Base-by-base conservation (phyloP, 129 eudicot genomes). In the Artemisia tridentata region DNA sequence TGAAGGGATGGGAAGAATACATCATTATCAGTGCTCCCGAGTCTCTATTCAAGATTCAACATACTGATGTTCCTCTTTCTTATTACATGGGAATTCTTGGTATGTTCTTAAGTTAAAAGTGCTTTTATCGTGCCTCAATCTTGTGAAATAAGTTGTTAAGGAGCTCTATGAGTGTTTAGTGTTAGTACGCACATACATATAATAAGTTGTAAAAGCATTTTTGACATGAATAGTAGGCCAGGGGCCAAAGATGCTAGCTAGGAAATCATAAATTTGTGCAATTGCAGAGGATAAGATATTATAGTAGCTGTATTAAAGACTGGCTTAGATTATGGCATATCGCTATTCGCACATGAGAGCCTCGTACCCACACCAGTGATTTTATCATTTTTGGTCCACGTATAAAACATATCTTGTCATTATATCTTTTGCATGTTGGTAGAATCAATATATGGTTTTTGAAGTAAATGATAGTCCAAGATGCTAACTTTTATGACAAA, bases 81-180 rank as follows among this genome's bases (percentile, higher is more conserved):
- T 89, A 86, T 76, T 89, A 89, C 66, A 86, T 89, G 0, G 96
- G 96, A 68, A 75, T 89, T 63, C 88, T 89, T 75, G 96, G 96
- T 89, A 60, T 34, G 85, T 68, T 66, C 27, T 46, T 13, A 50
- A 48, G 45, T 72, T 71, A 0, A 50, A 3, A 59, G 5, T 23
- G 13, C 15, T 34, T 59, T 11, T 12, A 5, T 34, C 1, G 41
- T 34, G 41, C 41, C 8, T 34, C 41, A 34, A 34, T 34, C 41
- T 34, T 34, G 41, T 34, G 41, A 34, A 5, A 34, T 34, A 34
- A 34, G 41, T 34, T 34, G 8, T 34, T 34, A 34, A 34, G 41
- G 41, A 34, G 8, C 41, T 34, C 9, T 6, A 1, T 34, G 6
- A 34, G 41, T 34, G 8, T 34, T 5, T 34, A 34, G 27, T 58